Evolutionary conservation across 1,284 basidiomycete species (phyloP).

Genomic region (Paramarasmius palmivorus): DNA sequence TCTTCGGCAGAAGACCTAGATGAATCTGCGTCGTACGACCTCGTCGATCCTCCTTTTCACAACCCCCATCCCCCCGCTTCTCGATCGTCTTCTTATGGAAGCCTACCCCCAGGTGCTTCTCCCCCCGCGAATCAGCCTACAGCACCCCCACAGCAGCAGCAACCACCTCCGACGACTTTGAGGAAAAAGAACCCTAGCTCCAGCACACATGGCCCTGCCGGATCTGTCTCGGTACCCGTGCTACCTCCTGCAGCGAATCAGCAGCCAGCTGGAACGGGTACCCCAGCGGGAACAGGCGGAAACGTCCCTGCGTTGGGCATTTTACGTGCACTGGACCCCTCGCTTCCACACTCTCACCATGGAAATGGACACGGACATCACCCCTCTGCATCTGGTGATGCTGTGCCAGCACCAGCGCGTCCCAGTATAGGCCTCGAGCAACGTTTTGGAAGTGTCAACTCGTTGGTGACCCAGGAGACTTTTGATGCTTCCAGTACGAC

Average conservation of each 20-base stretch:
- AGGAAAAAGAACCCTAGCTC: constrained; percentile 4
- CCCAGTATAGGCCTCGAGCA: too few species aligned
- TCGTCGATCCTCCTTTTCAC: neutral
- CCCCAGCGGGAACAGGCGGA: too few species aligned
- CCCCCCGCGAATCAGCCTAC: constrained; percentile 9
- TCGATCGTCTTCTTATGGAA: neutral
- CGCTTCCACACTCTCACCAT: constrained; percentile 29
- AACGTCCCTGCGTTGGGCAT: constrained; percentile 48
- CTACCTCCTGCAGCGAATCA: too few species aligned
- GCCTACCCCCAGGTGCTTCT: constrained; percentile 10
- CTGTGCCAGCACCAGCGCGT: too few species aligned
- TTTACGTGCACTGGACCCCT: constrained; percentile 57
- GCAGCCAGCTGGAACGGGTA: too few species aligned
- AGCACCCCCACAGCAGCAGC: constrained; percentile 8
- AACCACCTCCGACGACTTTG: neutral
- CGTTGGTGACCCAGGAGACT: too few species aligned
- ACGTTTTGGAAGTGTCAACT: constrained; percentile 28
- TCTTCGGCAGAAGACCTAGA: constrained; percentile 1
- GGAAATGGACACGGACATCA: constrained; percentile 16
- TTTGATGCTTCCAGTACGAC: too few species aligned
- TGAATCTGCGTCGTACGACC: neutral
- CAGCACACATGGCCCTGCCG: too few species aligned
- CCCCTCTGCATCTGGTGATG: too few species aligned
- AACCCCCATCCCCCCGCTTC: neutral
- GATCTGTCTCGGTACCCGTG: too few species aligned